A percentile compares a stretch with the other conserved stretches of the same genome.
Evolutionary conservation across 805 yeast genomes (phyloP).

Genomic region (Starmerella stellata): DNA sequence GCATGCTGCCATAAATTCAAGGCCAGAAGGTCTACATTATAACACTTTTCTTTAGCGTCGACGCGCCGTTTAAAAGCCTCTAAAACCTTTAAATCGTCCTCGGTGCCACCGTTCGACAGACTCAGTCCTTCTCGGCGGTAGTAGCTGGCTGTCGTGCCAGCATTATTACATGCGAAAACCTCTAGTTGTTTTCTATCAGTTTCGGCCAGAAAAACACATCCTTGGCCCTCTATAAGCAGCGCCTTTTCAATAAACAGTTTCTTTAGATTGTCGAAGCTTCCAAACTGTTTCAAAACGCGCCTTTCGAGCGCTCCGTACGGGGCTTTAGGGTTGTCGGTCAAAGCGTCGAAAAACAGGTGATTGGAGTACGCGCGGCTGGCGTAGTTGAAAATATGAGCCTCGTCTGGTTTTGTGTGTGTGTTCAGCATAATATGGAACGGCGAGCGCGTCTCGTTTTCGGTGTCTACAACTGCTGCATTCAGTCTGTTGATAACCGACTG

Average conservation of each 20-base stretch:
- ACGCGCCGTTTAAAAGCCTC: constrained; percentile 28
- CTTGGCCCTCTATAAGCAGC: constrained; percentile 63
- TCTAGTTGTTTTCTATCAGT: constrained; percentile 32
- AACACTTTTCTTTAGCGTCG: constrained; percentile 17
- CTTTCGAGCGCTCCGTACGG: constrained; percentile 15
- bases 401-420: constrained; percentile 47
- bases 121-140: constrained; percentile 47
- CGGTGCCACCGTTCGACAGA: constrained; percentile 50
- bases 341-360: constrained; percentile 50
- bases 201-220: constrained; percentile 78
- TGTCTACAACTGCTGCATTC: constrained; percentile 53
- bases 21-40: constrained; percentile 48
- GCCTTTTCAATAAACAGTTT: constrained; percentile 54
- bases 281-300: constrained; percentile 47
- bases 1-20: constrained; percentile 81
- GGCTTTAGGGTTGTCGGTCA: constrained; percentile 29
- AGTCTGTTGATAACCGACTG: constrained; percentile 33
- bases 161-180: constrained; percentile 68
- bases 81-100: constrained; percentile 34
- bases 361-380: constrained; percentile 88
- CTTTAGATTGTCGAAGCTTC: constrained; percentile 58
- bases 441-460: constrained; percentile 55
- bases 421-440: constrained; percentile 50
- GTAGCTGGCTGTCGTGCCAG: constrained; percentile 64
- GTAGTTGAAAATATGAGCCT: constrained; percentile 57